Conservation (phyloP, 2,329 filamentous ascomycete genomes). For the Aspergillus clavatus region DNA sequence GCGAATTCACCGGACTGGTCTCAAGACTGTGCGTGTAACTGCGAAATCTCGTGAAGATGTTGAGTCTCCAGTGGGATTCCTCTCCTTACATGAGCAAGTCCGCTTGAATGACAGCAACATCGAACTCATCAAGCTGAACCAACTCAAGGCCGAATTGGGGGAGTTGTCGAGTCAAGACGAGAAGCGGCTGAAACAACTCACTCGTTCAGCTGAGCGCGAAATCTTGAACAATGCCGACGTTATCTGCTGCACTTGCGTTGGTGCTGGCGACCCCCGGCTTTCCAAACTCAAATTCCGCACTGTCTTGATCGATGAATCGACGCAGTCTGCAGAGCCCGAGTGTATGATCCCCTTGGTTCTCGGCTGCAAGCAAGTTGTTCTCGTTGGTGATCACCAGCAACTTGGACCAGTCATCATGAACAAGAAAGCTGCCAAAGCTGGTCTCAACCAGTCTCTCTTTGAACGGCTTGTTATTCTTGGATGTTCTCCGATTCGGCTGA, state of each 20-base stretch:
- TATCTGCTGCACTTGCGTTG: constrained; percentile 97
- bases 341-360: constrained; percentile 98
- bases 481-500: constrained; percentile 83
- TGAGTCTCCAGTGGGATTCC: constrained; percentile 93
- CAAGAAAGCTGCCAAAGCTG: constrained; percentile 98
- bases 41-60: constrained; percentile 98
- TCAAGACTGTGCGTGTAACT: constrained; percentile 97
- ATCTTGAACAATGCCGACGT: constrained; percentile 94
- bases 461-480: constrained; percentile 92
- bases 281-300: constrained; percentile 98
- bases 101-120: constrained; percentile 95
- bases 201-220: constrained; percentile 87
- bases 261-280: constrained; percentile 89
- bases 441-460: constrained; percentile 96
- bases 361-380: constrained; percentile 97
- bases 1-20: constrained; percentile 85
- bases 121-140: constrained; percentile 85
- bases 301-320: constrained; percentile 96
- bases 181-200: constrained; percentile 97
- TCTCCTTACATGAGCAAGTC: constrained; percentile 94
- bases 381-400: constrained; percentile 97
- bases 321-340: constrained; percentile 94
- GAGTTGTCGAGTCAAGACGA: constrained; percentile 94
- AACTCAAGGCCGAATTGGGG: constrained; percentile 85
- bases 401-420: constrained; percentile 99